A percentile compares a stretch with the other conserved stretches of the same genome.
phyloP scores from a whole-genome alignment of 202 grass and related monocot species.

The Setaria italica region DNA sequence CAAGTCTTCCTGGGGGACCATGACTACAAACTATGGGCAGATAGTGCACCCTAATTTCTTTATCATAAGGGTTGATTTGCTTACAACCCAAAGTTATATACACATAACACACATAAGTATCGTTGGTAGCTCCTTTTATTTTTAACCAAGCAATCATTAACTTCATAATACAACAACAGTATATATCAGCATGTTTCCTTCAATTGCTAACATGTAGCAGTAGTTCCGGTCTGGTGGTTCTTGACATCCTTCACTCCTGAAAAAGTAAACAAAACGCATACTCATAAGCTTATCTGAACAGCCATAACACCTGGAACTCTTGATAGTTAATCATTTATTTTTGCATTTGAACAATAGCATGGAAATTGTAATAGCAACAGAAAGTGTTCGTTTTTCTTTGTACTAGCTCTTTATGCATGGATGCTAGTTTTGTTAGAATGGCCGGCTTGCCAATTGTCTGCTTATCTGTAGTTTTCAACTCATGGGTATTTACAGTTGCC shows the following conservation, averaged over 20 bases:
- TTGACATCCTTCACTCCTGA: slow-evolving; percentile 49
- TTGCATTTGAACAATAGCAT: slow-evolving; percentile 16
- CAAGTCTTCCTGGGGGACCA: neutral
- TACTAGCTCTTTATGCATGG: neutral
- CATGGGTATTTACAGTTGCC: slow-evolving; percentile 4
- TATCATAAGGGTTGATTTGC: slow-evolving; percentile 23
- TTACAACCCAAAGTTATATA: slow-evolving; percentile 22
- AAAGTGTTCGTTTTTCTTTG: neutral
- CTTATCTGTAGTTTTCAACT: slow-evolving; percentile 20
- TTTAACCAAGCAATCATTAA: slow-evolving; percentile 25
- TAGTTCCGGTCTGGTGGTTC: slow-evolving; percentile 12
- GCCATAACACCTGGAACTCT: neutral
- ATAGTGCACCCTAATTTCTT: slow-evolving; percentile 8
- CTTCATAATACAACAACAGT: slow-evolving; percentile 7
- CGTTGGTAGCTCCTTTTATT: slow-evolving; percentile 42
- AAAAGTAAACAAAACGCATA: neutral
- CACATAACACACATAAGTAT: neutral
- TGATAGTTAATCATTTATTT: neutral
- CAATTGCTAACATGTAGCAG: slow-evolving; percentile 29
- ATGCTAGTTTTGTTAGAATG: slow-evolving; percentile 27
- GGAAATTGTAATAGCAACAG: neutral
- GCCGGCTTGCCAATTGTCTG: neutral
- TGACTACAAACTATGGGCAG: slow-evolving; percentile 1
- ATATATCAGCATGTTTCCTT: slow-evolving; percentile 38
- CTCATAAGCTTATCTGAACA: slow-evolving; percentile 5